phyloP scores from a whole-genome alignment of 2,329 filamentous ascomycete species.

The Aphanocladium album region DNA sequence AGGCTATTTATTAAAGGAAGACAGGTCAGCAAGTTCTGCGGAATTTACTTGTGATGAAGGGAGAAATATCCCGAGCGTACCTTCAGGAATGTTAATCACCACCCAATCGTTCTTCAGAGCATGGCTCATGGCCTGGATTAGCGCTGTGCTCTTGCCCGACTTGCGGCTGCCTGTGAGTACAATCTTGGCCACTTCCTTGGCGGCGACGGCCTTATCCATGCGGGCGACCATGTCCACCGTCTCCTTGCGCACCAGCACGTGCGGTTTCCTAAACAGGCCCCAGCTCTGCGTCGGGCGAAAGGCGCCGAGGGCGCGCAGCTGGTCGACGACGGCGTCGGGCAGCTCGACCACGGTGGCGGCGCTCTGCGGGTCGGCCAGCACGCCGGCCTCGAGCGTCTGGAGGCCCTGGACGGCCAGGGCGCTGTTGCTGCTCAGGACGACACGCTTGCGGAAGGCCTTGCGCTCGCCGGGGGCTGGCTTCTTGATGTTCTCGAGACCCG shows the following conservation, averaged over 20 bases:
- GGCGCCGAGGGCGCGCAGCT: slow-evolving; percentile 75
- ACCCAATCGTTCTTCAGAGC: slow-evolving; percentile 81
- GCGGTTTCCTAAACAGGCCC: slow-evolving; percentile 78
- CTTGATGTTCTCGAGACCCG: slow-evolving; percentile 40
- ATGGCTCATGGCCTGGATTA: slow-evolving; percentile 78
- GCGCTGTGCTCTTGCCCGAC: slow-evolving; percentile 80
- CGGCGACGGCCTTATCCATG: slow-evolving; percentile 50
- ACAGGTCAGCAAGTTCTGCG: too few relatives aligned
- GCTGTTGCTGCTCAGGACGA: slow-evolving; percentile 91
- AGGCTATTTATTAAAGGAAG: slow-evolving; percentile 43
- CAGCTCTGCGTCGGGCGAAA: slow-evolving; percentile 91
- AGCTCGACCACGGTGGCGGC: slow-evolving; percentile 66
- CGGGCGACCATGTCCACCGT: slow-evolving; percentile 64
- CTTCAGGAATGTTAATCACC: slow-evolving; percentile 84
- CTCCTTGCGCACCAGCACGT: slow-evolving; percentile 72
- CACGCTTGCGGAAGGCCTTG: slow-evolving; percentile 79
- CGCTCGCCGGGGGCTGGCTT: slow-evolving; percentile 72
- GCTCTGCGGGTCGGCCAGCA: slow-evolving; percentile 49
- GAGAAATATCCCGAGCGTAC: too few relatives aligned
- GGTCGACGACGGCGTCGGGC: slow-evolving; percentile 66
- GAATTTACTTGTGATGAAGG: too few relatives aligned
- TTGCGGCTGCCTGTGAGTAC: slow-evolving; percentile 69
- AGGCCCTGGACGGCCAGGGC: slow-evolving; percentile 72
- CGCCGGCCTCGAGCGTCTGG: slow-evolving; percentile 51
- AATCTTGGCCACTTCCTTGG: slow-evolving; percentile 53